Evolutionary conservation across 176 grass and related monocot genomes (phyloP).

Genomic region (Phoenix roebelenii): DNA sequence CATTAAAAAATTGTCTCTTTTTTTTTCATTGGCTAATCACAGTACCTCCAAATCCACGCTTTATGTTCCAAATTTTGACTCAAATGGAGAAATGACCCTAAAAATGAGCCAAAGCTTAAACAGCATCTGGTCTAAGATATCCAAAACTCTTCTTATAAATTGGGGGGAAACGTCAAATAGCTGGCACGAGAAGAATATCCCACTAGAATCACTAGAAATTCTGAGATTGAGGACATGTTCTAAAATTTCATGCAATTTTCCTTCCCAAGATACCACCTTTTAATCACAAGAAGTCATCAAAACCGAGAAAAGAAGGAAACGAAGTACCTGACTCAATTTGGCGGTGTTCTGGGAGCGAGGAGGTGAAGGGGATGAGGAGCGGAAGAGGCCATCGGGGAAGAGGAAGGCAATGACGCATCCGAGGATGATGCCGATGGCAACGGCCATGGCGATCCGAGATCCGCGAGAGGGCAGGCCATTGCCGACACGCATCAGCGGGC

Average conservation of each 20-base stretch:
- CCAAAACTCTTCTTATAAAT: too few relatives aligned
- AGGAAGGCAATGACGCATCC: constrained; percentile 71
- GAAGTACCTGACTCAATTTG: constrained; percentile 23
- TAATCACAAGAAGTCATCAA: background rate
- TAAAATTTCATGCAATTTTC: background rate
- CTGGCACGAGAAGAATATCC: background rate
- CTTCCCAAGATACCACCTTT: background rate
- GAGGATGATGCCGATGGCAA: constrained; percentile 59
- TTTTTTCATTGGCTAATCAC: too few relatives aligned
- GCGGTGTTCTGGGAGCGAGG: constrained; percentile 19
- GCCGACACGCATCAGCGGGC: constrained; percentile 45
- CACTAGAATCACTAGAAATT: background rate
- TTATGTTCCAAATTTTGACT: too few relatives aligned
- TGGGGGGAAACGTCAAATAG: too few relatives aligned
- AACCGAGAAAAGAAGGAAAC: background rate
- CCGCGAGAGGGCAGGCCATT: constrained; percentile 51
- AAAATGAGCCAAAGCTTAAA: too few relatives aligned
- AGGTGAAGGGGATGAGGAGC: constrained; percentile 12
- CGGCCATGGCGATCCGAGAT: constrained; percentile 62
- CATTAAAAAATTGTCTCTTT: too few relatives aligned
- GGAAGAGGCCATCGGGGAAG: constrained; percentile 69
- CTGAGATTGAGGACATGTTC: background rate
- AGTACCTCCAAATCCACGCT: too few relatives aligned
- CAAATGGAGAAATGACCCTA: too few relatives aligned
- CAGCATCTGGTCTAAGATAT: too few relatives aligned